Evolutionary conservation across 2,329 filamentous ascomycete genomes (phyloP), one percentile per base, ranked within the genome.

Genomic region (Neodidymelliopsis sp.): DNA sequence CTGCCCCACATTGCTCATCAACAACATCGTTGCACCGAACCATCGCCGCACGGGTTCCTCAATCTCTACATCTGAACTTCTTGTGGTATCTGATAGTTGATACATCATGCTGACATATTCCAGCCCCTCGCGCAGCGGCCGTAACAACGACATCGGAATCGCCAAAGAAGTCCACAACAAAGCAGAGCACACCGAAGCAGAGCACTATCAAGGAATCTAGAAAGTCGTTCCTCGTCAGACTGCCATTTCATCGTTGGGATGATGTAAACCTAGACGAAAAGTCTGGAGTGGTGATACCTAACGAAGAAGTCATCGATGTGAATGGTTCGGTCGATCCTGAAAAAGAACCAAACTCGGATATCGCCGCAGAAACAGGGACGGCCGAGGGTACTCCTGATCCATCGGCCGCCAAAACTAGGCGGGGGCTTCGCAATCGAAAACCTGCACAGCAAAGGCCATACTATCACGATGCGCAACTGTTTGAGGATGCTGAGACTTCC

Each of bases 401-500:
- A 18, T 56, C 63, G 39, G 54, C 65, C 13, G 37, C 63, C 20
- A 49, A 59, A 12, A 56, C 62, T 4, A 57, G 68, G 36, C 64
- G 69, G 23, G 66, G 66, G 11, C 53, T 72, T n/a, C 66, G 69
- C 15, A 57, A 58, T 19, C 60, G 69, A 43, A 69, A 66, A 29
- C 65, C 68, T 24, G 66, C 69, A 13, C 69, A 72, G 39, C 64
- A 70, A 42, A 59, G 67, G 18, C 69, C 69, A 8, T 72, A 72
- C 51, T 66, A 59, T 30, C 65, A 69, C 20, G 59, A 70, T 53
- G 66, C 65, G 12, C 64, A 70, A 35, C 40, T 68, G 3, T 70
- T 68, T 28, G 66, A 71, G 12, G 63, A 63, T 18, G 30, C 39
- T 10, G 48, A 52, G 6, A 48, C 44, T 13, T 37, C 49, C 4